Conservation (phyloP, 208 protist genomes). For the Acanthamoeba royreba region DNA sequence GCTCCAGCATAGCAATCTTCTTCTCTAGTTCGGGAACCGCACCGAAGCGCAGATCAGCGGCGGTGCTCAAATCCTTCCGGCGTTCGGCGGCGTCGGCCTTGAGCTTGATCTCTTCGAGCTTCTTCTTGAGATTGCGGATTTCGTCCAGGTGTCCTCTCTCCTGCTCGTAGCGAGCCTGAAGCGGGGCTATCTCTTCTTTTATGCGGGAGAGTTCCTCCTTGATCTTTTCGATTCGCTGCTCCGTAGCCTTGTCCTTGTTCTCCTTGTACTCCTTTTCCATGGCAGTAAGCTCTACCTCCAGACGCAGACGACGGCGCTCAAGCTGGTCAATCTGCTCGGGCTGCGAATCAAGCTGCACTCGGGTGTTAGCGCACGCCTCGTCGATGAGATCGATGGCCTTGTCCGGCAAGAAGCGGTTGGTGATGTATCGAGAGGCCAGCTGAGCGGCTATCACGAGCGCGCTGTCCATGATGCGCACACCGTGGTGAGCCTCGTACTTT, state of each 20-base stretch:
- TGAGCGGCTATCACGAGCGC: slow-evolving; percentile 82
- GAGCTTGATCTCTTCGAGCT: slow-evolving; percentile 87
- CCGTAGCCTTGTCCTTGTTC: slow-evolving; percentile 84
- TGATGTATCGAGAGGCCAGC: slow-evolving; percentile 91
- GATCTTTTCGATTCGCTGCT: slow-evolving; percentile 66
- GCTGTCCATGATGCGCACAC: slow-evolving; percentile 84
- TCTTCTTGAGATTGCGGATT: slow-evolving; percentile 83
- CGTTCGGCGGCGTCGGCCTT: slow-evolving; percentile 88
- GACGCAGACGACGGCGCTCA: slow-evolving; percentile 80
- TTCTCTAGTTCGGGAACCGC: slow-evolving; percentile 94
- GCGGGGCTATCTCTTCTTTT: slow-evolving; percentile 73
- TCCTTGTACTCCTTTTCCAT: slow-evolving; percentile 37
- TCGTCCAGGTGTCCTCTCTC: slow-evolving; percentile 88
- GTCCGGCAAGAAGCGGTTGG: slow-evolving; percentile 96
- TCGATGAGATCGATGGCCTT: slow-evolving; percentile 99
- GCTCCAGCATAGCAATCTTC: slow-evolving; percentile 51
- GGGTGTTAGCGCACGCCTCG: slow-evolving; percentile 91
- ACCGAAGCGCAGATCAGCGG: slow-evolving; percentile 94
- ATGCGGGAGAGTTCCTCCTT: slow-evolving; percentile 59
- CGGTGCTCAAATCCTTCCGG: slow-evolving; percentile 85
- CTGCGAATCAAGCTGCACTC: slow-evolving; percentile 93
- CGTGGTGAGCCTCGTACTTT: slow-evolving; percentile 82
- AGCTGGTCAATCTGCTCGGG: slow-evolving; percentile 94
- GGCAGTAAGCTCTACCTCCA: slow-evolving; percentile 66
- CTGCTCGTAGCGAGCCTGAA: slow-evolving; percentile 76